phyloP scores from a whole-genome alignment of 2,329 filamentous ascomycete species.

The Fusarium albidum region DNA sequence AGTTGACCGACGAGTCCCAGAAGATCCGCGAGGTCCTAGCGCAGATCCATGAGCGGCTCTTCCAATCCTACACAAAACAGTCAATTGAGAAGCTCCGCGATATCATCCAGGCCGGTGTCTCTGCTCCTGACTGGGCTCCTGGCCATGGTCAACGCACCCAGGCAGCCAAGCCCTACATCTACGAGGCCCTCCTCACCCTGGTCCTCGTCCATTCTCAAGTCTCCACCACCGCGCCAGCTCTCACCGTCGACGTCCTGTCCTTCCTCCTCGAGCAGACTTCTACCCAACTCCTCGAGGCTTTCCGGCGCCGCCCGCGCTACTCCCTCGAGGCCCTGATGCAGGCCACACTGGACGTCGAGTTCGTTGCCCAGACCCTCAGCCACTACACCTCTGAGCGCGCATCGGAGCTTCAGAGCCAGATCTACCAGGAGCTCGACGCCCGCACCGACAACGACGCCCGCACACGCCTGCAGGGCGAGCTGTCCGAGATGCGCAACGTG shows the following conservation, averaged over 20 bases:
- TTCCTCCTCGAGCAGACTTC: slow-evolving; percentile 87
- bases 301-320: slow-evolving; percentile 73
- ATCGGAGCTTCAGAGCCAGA: slow-evolving; percentile 82
- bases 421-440: slow-evolving; percentile 90
- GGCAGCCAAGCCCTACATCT: slow-evolving; percentile 87
- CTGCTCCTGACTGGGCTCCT: slow-evolving; percentile 76
- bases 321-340: slow-evolving; percentile 88
- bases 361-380: slow-evolving; percentile 90
- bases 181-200: slow-evolving; percentile 82
- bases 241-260: slow-evolving; percentile 83
- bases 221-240: slow-evolving; percentile 76
- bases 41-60: slow-evolving; percentile 90
- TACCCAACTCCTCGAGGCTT: slow-evolving; percentile 80
- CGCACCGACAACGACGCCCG: slow-evolving; percentile 90
- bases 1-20: slow-evolving; percentile 91
- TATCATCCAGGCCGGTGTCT: slow-evolving; percentile 78
- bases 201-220: slow-evolving; percentile 94
- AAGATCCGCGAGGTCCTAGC: slow-evolving; percentile 89
- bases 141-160: slow-evolving; percentile 64
- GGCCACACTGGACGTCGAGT: slow-evolving; percentile 96
- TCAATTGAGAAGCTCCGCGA: slow-evolving; percentile 71
- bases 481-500: slow-evolving; percentile 87
- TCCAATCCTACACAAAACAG: slow-evolving; percentile 89
- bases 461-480: slow-evolving; percentile 79
- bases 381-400: slow-evolving; percentile 89